Evolutionary conservation across 352 stramenopile species (phyloP).

Genomic region (Globisporangium nagaii): DNA sequence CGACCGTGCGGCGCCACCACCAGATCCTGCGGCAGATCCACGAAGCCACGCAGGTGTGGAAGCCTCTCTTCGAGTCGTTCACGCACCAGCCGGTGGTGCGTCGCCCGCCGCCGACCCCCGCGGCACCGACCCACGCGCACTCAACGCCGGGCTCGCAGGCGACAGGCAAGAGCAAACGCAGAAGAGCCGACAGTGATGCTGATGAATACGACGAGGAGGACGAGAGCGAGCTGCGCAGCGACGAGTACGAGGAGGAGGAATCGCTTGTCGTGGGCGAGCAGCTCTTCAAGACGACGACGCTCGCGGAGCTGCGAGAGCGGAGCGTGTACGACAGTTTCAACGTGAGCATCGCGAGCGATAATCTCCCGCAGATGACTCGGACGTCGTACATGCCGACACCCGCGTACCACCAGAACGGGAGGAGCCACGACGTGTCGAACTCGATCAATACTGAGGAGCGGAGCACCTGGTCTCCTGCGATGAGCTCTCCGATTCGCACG

Average conservation of each 20-base stretch:
- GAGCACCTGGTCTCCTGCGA: conserved; percentile 44
- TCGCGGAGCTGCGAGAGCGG: conserved; percentile 30
- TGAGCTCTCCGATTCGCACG: conserved; percentile 52
- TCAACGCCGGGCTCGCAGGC: conserved; percentile 18
- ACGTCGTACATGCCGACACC: conserved; percentile 60
- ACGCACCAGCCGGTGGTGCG: conserved; percentile 38
- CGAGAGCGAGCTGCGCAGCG: conserved; percentile 1
- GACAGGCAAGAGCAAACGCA: neutral
- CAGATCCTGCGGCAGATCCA: conserved; percentile 74
- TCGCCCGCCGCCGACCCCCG: conserved; percentile 33
- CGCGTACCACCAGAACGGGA: conserved; percentile 17
- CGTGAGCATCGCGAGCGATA: conserved; percentile 56
- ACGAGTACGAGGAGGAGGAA: conserved; percentile 21
- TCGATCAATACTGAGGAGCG: conserved; percentile 46
- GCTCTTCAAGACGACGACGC: conserved; percentile 72
- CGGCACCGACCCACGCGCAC: conserved; percentile 18
- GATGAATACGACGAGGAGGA: conserved; percentile 26
- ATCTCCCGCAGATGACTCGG: conserved; percentile 51
- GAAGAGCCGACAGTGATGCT: neutral
- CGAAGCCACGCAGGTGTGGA: conserved; percentile 67
- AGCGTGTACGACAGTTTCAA: conserved; percentile 49
- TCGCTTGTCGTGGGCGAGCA: conserved; percentile 47
- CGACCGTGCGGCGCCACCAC: conserved; percentile 62
- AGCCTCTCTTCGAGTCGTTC: conserved; percentile 72
- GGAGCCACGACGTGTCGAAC: conserved; percentile 26